Evolutionary conservation across 2,329 filamentous ascomycete species (phyloP), one percentile per base, ranked within the genome.

Genomic region (Cordyceps cicadae): DNA sequence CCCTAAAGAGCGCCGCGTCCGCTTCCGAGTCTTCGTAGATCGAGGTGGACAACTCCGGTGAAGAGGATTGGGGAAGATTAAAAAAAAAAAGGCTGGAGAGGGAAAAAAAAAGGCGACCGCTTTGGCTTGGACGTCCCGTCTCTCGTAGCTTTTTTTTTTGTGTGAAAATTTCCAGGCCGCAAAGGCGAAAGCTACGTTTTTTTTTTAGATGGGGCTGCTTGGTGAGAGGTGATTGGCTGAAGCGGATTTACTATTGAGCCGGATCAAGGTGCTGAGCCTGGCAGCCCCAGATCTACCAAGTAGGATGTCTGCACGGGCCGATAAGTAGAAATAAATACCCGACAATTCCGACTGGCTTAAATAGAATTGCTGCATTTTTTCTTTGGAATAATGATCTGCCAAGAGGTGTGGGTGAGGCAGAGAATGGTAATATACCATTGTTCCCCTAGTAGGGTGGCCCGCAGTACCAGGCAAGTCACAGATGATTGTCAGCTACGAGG

Each of bases 111-210:
- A 52, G 34, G 29, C 1, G 24, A 32, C 37, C 17, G 39, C 34
- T 45, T 51, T n/a, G 37, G 5, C 34, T 57, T 37, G 45, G 3
- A 49, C n/a, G 14, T 34, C 57, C 24, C 2, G 50, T 57, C 54
- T 54, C 54, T 55, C 19, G 54, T 48, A 49, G 63, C 64, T 67
- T 69, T 68, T 68, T 68, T 68, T 69, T 63, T 64, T 67, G 67
- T 70, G 67, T 70, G 68, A 70, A 70, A 70, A 68, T 70, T 70
- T 69, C 66, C 24, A 39, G 58, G 50, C 29, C 29, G 24, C 9
- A 50, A 7, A 26, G 39, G 43, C 21, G n/a, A 32, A 24, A 49
- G 60, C 60, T 61, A 55, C 60, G 54, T 50, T 57, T 57, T 50
- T 57, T 50, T 57, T 37, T 19, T 9, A n/a, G 6, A 49, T 50